These are phyloP conservation scores for Endothia cerciana DNA, from an alignment of 2,329 filamentous ascomycete genomes.

Conservation along the genomic window DNA sequence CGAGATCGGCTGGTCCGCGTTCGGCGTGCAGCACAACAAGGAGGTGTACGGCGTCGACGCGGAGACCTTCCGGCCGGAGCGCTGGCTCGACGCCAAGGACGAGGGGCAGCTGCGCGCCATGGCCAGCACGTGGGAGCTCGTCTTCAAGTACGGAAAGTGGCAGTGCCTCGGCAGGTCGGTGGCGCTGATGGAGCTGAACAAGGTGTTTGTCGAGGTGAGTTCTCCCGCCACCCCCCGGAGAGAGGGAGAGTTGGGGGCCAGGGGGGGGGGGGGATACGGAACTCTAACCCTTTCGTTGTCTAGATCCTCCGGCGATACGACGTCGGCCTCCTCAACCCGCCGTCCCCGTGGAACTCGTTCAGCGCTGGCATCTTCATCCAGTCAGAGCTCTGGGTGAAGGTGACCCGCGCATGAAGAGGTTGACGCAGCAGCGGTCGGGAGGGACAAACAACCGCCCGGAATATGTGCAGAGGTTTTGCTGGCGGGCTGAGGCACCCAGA, in stretches of 20 bases:
- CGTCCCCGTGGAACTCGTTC: conserved; percentile 33
- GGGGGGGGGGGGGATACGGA: too few relatives aligned
- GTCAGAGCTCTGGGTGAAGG: conserved; percentile 35
- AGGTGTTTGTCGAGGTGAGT: conserved; percentile 49
- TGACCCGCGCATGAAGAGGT: conserved; percentile 31
- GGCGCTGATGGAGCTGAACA: conserved; percentile 49
- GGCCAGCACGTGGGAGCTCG: conserved; percentile 45
- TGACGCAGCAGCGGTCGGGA: background rate
- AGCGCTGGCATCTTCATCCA: conserved; percentile 38
- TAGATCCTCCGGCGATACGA: conserved; percentile 33
- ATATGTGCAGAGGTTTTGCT: background rate
- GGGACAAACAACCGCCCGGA: background rate
- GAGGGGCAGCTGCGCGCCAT: conserved; percentile 41
- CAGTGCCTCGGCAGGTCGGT: conserved; percentile 52
- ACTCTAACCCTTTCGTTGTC: conserved; percentile 22
- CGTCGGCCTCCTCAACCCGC: conserved; percentile 34
- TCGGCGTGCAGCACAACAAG: conserved; percentile 45
- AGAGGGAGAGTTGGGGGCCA: too few relatives aligned
- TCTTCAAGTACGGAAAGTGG: conserved; percentile 49
- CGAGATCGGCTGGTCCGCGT: conserved; percentile 48
- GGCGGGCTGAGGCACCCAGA: background rate
- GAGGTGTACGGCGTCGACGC: conserved; percentile 45
- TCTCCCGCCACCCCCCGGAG: background rate
- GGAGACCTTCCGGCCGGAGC: conserved; percentile 50
- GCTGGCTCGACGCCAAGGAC: conserved; percentile 49